These are phyloP conservation scores for Tetragonia tetragonoides DNA, from an alignment of 148 eudicot species.

Conservation along the genomic window DNA sequence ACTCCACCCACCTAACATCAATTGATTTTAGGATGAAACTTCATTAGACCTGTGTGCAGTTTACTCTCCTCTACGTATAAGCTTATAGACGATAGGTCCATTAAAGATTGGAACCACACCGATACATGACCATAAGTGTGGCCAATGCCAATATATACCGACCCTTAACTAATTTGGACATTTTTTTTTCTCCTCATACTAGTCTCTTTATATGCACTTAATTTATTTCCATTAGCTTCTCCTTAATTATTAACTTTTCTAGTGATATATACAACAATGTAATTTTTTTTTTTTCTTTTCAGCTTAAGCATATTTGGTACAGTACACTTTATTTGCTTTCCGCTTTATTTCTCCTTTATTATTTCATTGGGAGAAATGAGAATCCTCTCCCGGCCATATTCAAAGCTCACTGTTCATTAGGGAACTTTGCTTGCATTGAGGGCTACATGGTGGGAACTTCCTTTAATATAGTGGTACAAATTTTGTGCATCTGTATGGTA, in stretches of 20 bases:
- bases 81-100: too few species aligned
- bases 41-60: too few species aligned
- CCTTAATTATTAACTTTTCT: too few species aligned
- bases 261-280: too few species aligned
- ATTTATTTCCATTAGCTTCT: neutral
- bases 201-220: neutral
- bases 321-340: conserved; percentile 21
- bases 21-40: too few species aligned
- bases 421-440: conserved; percentile 24
- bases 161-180: neutral
- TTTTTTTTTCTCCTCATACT: neutral
- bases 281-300: too few species aligned
- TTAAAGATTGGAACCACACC: too few species aligned
- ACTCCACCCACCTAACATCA: too few species aligned
- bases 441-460: conserved; percentile 11
- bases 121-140: too few species aligned
- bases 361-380: neutral
- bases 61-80: too few species aligned
- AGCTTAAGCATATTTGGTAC: neutral
- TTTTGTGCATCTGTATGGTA: neutral
- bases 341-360: conserved; percentile 12
- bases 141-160: neutral
- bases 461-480: neutral
- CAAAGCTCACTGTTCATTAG: conserved; percentile 3
- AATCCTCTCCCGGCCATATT: neutral